A percentile compares a stretch with the other conserved stretches of the same genome.
These are phyloP conservation scores for Talaromyces verruculosus DNA, from an alignment of 2,329 filamentous ascomycete genomes.

Conservation along the genomic window DNA sequence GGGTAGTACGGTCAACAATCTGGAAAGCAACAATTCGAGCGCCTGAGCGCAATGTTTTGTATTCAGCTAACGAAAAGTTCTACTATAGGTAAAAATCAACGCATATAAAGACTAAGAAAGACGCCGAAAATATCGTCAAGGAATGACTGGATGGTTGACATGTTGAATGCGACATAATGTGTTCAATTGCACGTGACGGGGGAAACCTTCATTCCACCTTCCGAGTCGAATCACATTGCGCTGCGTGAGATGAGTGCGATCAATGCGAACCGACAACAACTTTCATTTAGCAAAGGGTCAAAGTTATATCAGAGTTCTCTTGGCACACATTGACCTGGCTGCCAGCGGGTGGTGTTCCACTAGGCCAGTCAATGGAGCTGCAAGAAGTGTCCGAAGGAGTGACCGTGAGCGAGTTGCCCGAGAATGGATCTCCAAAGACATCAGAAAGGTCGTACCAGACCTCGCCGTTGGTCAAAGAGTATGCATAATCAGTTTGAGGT, in stretches of 20 bases:
- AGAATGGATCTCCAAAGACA: conserved; percentile 46
- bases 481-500: conserved; percentile 43
- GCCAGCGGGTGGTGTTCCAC: conserved; percentile 32
- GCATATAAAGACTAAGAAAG: neutral
- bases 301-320: conserved; percentile 28
- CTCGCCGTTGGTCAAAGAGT: conserved; percentile 38
- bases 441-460: conserved; percentile 47
- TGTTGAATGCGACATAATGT: neutral
- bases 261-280: neutral
- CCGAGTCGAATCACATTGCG: neutral
- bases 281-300: conserved; percentile 33
- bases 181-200: neutral
- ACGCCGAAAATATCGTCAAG: neutral
- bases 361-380: conserved; percentile 34
- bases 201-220: neutral
- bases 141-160: neutral
- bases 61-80: neutral
- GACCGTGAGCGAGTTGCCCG: conserved; percentile 29
- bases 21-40: neutral
- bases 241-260: neutral
- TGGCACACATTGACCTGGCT: conserved; percentile 35
- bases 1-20: neutral
- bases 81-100: neutral
- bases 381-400: conserved; percentile 30
- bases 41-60: neutral